These are phyloP conservation scores for Aspergillus egyptiacus DNA, from an alignment of 495 filamentous ascomycete genomes.

Conservation along the genomic window DNA sequence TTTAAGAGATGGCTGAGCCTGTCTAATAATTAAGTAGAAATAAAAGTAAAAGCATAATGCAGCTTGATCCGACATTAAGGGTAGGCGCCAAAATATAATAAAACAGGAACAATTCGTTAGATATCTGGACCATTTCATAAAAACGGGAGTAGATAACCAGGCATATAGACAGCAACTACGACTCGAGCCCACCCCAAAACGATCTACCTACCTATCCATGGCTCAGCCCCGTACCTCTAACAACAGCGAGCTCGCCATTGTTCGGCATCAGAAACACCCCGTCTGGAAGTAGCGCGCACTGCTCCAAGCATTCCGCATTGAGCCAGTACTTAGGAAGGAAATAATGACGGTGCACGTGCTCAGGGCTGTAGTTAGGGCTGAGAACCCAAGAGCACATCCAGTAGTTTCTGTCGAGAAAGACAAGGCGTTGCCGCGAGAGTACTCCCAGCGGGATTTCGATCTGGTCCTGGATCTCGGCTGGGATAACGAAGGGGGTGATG, in stretches of 20 bases:
- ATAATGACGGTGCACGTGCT: background rate
- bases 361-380: background rate
- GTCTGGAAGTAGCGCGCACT: background rate
- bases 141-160: too few species aligned
- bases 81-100: too few species aligned
- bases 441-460: background rate
- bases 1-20: too few species aligned
- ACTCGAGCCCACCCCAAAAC: too few species aligned
- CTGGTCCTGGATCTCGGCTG: background rate
- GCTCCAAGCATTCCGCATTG: background rate
- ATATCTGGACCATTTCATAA: too few species aligned
- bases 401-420: background rate
- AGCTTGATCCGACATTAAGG: too few species aligned
- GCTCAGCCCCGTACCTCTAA: background rate
- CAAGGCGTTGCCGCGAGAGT: background rate
- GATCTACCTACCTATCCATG: too few species aligned
- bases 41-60: too few species aligned
- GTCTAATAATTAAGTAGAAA: too few species aligned
- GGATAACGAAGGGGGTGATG: background rate
- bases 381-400: background rate
- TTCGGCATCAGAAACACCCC: background rate
- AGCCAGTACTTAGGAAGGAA: background rate
- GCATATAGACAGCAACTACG: too few species aligned
- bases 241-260: background rate
- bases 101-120: too few species aligned